Percentiles rank a stretch among this genome's conserved stretches.
Conservation (phyloP, 371 early-diverging fungal species). For the Entomophthora muscae region DNA sequence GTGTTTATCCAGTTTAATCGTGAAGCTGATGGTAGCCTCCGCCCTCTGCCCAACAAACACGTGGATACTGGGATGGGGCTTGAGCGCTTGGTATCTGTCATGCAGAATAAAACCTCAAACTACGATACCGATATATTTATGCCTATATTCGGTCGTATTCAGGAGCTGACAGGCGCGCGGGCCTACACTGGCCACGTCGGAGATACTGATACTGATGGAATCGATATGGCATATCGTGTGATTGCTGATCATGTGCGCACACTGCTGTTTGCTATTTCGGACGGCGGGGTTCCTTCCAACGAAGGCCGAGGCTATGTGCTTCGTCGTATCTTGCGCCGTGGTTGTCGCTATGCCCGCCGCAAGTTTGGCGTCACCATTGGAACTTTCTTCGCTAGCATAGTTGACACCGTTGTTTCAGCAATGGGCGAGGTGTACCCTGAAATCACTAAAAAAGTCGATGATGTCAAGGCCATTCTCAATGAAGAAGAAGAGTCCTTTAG, state of each 20-base stretch:
- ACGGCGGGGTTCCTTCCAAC: conserved; percentile 92
- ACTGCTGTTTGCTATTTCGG: conserved; percentile 91
- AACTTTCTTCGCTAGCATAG: conserved; percentile 76
- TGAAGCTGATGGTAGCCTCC: conserved; percentile 80
- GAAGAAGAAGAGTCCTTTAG: conserved; percentile 96
- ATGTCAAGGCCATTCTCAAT: conserved; percentile 81
- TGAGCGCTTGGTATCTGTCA: conserved; percentile 93
- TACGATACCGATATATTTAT: conserved; percentile 95
- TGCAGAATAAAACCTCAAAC: conserved; percentile 95
- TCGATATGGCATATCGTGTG: conserved; percentile 98
- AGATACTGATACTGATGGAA: conserved; percentile 75
- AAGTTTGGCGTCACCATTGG: conserved; percentile 84
- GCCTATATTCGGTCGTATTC: conserved; percentile 71
- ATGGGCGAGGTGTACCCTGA: conserved; percentile 88
- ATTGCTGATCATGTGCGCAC: conserved; percentile 99
- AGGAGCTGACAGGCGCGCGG: conserved; percentile 69
- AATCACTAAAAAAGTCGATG: conserved; percentile 44
- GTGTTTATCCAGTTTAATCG: conserved; percentile 99
- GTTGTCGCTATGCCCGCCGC: conserved; percentile 87
- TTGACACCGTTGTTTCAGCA: conserved; percentile 63
- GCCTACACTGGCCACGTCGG: conserved; percentile 77
- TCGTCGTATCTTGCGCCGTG: conserved; percentile 95
- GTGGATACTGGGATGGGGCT: conserved; percentile 99
- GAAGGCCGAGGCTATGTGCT: conserved; percentile 99
- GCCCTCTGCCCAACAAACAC: conserved; percentile 88